Evolutionary conservation across 768 basidiomycete genomes (phyloP).

Genomic region (Sistotremastrum suecicum): DNA sequence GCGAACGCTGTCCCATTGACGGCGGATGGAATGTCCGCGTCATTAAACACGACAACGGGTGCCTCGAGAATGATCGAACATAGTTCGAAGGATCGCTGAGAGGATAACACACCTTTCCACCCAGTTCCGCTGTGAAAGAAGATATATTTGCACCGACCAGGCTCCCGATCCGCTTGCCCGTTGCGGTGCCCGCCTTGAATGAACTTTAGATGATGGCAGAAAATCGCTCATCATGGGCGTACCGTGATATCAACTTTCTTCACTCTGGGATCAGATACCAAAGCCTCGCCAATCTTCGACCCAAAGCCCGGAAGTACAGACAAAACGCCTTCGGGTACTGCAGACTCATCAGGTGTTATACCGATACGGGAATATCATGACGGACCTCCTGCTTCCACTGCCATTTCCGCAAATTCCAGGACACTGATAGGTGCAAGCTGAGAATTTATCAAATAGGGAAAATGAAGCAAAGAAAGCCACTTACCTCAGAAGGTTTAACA

Average conservation of each 20-base stretch:
- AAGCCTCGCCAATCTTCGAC: conserved; percentile 41
- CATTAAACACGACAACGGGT: conserved; percentile 66
- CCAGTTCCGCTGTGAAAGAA: conserved; percentile 69
- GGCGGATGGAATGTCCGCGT: conserved; percentile 59
- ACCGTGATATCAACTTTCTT: conserved; percentile 81
- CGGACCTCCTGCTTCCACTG: conserved; percentile 51
- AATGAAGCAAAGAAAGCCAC: conserved; percentile 6
- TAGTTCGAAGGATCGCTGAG: background rate
- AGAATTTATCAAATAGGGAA: background rate
- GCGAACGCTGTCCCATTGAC: conserved; percentile 78
- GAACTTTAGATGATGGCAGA: background rate
- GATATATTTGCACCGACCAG: conserved; percentile 64
- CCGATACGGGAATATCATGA: background rate
- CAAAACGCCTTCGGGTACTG: conserved; percentile 68
- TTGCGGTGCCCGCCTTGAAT: conserved; percentile 57
- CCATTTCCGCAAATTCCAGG: conserved; percentile 59
- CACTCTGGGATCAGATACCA: conserved; percentile 51
- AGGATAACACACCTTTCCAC: conserved; percentile 49
- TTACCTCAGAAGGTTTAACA: conserved; percentile 69
- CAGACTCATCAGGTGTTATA: too few species aligned
- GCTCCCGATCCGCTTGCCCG: conserved; percentile 60
- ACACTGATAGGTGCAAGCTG: conserved; percentile 70
- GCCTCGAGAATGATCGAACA: conserved; percentile 30
- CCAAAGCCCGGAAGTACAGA: conserved; percentile 67
- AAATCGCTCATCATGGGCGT: conserved; percentile 10